Percentiles rank a stretch among this genome's conserved stretches.
Evolutionary conservation across 2,329 filamentous ascomycete genomes (phyloP).

Genomic region (Thielaviopsis punctulata): DNA sequence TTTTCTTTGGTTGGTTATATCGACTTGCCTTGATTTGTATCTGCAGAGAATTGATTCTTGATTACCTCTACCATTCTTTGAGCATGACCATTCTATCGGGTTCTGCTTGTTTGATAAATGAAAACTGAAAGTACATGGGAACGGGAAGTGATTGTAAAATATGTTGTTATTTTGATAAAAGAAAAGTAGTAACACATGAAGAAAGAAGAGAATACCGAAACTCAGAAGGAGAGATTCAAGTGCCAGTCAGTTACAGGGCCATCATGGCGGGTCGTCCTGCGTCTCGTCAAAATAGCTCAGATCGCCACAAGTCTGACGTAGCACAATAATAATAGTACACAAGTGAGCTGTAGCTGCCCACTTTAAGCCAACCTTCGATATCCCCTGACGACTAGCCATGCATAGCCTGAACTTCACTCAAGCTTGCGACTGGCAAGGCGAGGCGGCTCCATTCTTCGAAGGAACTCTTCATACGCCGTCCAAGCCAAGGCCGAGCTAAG

Average conservation of each 20-base stretch:
- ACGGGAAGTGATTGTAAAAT: not conserved
- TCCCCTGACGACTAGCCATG: not conserved
- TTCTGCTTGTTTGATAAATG: too few relatives aligned
- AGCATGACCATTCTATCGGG: not conserved
- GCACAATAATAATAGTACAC: not conserved
- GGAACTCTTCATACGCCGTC: conserved; percentile 91
- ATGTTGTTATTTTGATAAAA: not conserved
- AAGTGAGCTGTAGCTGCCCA: not conserved
- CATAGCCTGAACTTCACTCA: conserved; percentile 1
- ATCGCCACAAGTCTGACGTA: not conserved
- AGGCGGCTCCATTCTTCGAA: conserved; percentile 43
- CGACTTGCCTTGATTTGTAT: conserved; percentile 1
- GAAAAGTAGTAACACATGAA: conserved; percentile 6
- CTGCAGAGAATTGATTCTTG: too few relatives aligned
- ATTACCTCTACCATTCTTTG: not conserved
- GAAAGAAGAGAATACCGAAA: not conserved
- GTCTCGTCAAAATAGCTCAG: not conserved
- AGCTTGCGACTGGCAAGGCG: conserved; percentile 6
- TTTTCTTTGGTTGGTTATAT: not conserved
- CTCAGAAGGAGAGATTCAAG: not conserved
- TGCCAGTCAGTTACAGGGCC: not conserved
- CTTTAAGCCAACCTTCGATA: not conserved
- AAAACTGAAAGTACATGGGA: not conserved
- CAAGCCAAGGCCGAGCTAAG: conserved; percentile 88
- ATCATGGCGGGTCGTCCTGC: not conserved